These are phyloP conservation scores for Diaporthe nobilis DNA, from an alignment of 2,329 filamentous ascomycete genomes.

Conservation along the genomic window DNA sequence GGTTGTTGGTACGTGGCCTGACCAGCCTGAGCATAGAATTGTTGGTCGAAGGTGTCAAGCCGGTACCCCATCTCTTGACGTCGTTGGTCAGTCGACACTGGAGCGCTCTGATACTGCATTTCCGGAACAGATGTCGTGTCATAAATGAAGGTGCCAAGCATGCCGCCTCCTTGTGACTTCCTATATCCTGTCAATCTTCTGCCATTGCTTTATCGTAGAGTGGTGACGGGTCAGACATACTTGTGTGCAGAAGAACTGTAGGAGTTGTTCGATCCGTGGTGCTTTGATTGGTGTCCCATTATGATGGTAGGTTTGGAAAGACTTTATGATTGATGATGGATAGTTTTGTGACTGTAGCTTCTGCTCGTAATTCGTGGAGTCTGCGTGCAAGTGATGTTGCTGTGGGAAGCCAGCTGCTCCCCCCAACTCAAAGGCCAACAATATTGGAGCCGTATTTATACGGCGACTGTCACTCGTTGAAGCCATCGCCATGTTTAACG, in stretches of 20 bases:
- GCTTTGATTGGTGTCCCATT: not conserved
- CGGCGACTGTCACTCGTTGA: not conserved
- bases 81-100: not conserved
- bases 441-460: not conserved
- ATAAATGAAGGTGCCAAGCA: constrained; percentile 6
- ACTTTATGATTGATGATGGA: not conserved
- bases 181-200: not conserved
- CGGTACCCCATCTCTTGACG: not conserved
- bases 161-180: not conserved
- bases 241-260: not conserved
- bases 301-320: not conserved
- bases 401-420: not conserved
- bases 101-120: not conserved
- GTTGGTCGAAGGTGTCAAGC: constrained; percentile 7
- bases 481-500: not conserved
- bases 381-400: not conserved
- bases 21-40: not conserved
- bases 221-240: not conserved
- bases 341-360: not conserved
- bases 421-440: too few relatives aligned
- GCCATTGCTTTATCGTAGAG: rapidly evolving
- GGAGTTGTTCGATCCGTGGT: not conserved
- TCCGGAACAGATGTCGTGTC: not conserved
- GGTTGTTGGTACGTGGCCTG: not conserved
- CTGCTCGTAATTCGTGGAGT: not conserved